Conservation (phyloP, 1,284 basidiomycete species). For the Vanrija sp. region DNA sequence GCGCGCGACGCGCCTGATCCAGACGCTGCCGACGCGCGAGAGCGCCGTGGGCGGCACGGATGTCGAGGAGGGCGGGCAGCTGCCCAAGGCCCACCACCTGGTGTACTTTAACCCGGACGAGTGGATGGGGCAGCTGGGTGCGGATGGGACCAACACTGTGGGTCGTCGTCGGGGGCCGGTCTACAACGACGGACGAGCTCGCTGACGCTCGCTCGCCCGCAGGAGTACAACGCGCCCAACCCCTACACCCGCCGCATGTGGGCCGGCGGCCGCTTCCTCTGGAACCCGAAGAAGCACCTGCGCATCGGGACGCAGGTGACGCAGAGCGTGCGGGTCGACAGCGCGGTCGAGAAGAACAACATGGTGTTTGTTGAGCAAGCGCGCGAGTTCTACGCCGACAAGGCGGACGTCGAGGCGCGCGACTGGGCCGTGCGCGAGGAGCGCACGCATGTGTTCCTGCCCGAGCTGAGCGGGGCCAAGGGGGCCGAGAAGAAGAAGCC, state of each 20-base stretch:
- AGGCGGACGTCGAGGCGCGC: slow-evolving; percentile 56
- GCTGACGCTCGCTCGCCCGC: slow-evolving; percentile 43
- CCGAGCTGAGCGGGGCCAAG: slow-evolving; percentile 6
- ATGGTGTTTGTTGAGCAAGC: slow-evolving; percentile 75
- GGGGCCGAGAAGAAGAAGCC: slow-evolving; percentile 7
- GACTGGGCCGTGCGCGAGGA: slow-evolving; percentile 58
- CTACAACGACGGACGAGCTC: not conserved
- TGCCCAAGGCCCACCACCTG: slow-evolving; percentile 66
- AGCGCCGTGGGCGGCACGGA: not conserved
- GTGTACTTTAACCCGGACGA: slow-evolving; percentile 68
- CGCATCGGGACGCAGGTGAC: slow-evolving; percentile 57
- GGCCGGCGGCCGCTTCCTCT: slow-evolving; percentile 69
- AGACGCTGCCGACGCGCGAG: slow-evolving; percentile 64
- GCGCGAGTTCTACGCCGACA: slow-evolving; percentile 28
- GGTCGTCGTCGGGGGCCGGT: slow-evolving; percentile 41
- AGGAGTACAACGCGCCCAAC: slow-evolving; percentile 56
- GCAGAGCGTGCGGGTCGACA: slow-evolving; percentile 55
- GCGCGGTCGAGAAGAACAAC: slow-evolving; percentile 63
- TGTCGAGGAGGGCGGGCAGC: slow-evolving; percentile 43
- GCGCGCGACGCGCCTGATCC: slow-evolving; percentile 24
- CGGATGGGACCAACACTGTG: slow-evolving; percentile 59
- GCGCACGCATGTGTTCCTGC: slow-evolving; percentile 69
- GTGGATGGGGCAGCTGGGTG: slow-evolving; percentile 58
- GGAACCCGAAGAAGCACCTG: slow-evolving; percentile 54
- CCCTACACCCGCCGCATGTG: slow-evolving; percentile 78